Base-by-base conservation (phyloP, 805 yeast genomes). In the Pichia californica region DNA sequence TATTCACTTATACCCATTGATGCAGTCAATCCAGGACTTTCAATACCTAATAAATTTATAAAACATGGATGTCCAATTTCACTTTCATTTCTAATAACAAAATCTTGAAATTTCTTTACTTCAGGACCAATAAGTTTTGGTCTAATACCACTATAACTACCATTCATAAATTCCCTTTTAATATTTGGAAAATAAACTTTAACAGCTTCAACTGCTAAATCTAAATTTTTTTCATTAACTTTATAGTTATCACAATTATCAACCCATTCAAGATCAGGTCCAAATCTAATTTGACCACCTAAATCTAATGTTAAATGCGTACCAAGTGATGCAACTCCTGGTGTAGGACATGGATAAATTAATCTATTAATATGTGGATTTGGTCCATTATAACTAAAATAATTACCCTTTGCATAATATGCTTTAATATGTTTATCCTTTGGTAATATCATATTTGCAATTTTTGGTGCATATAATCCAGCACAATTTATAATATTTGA, bases 251-350 rank as follows among this genome's bases (percentile, higher is more conserved):
- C 77, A 7, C 50, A 48, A 51, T 64, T 37, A 5, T 71, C 74
- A 2, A 84, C 77, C 86, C 94, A 88, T 59, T 88, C 93, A 32
- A 87, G 62, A 58, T 89, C 96, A 0, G 96, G 96, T 0, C 97
- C 97, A 58, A 88, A 88, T 50, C 76, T 73, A 23, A 88, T 63
- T 51, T 80, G 81, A 0, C 94, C 93, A 3, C 84, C 88, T 43
- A 88, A 62, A 54, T 86, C 94, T 26, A 89, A 65, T 0, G 97
- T 88, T 48, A 89, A 64, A 65, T 88, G 97, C 0, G 93, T 85
- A 0, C 97, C 97, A 44, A 89, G 66, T 0, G 94, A 84, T n/a
- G 83, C 71, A 0, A 79, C 74, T 41, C 77, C 74, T 7, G 73
- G 73, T n/a, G 81, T 79, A 1, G 88, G 87, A 44, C 87, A 82